These are phyloP conservation scores for Glycine tomentella DNA, from an alignment of 306 rosid species.

Conservation along the genomic window DNA sequence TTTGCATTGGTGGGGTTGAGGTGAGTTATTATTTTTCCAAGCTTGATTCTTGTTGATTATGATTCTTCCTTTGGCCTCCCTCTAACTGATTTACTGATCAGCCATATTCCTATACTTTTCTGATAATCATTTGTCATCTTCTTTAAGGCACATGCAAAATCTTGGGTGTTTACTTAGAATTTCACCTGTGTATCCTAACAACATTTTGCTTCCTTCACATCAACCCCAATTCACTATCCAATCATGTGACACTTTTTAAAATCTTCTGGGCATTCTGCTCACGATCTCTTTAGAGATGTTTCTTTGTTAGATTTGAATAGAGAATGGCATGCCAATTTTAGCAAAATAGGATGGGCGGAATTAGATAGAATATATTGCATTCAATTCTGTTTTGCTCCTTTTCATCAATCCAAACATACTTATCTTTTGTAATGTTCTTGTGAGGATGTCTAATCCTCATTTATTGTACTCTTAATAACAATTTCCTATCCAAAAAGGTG, in stretches of 20 bases:
- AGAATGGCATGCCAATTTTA: not conserved
- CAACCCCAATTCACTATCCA: not conserved
- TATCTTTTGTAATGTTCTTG: not conserved
- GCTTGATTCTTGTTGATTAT: slow-evolving; percentile 28
- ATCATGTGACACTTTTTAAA: not conserved
- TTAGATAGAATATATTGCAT: not conserved
- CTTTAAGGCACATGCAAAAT: slow-evolving; percentile 12
- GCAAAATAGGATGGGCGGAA: not conserved
- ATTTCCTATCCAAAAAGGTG: not conserved
- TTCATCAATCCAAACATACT: not conserved
- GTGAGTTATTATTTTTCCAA: slow-evolving; percentile 52
- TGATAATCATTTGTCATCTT: not conserved
- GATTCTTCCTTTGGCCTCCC: slow-evolving; percentile 2
- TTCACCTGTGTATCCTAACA: not conserved
- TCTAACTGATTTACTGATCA: slow-evolving; percentile 6
- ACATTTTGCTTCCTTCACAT: not conserved
- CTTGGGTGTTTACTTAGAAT: slow-evolving; percentile 7
- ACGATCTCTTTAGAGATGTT: not conserved
- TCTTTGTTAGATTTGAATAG: not conserved
- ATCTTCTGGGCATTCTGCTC: not conserved
- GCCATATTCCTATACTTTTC: slow-evolving; percentile 17
- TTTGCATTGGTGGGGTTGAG: slow-evolving; percentile 96
- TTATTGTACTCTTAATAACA: not conserved
- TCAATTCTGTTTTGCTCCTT: not conserved
- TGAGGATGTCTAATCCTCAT: not conserved